Evolutionary conservation across 73 alveolate species (phyloP).

Genomic region (Paramecium tetraurelia): DNA sequence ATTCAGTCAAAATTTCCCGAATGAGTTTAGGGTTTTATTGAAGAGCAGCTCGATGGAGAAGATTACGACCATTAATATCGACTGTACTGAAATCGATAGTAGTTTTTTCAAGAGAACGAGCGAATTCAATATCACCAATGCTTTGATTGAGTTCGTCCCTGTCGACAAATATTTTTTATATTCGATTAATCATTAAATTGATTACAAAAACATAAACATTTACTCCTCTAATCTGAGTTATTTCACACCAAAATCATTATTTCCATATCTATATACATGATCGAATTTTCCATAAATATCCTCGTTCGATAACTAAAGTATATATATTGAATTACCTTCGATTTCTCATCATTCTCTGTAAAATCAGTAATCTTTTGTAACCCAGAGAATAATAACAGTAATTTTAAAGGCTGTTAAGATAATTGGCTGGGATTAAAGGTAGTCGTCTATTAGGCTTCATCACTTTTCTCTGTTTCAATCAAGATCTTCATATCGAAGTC

Average conservation of each 20-base stretch:
- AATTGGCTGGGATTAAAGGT: not conserved
- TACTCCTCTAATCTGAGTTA: not conserved
- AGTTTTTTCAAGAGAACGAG: slow-evolving; percentile 78
- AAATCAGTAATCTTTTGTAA: not conserved
- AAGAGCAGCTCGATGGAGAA: slow-evolving; percentile 78
- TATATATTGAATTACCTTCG: not conserved
- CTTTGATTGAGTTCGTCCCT: slow-evolving; percentile 40
- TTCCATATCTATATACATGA: not conserved
- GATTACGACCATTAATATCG: slow-evolving; percentile 69
- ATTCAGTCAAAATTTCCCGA: slow-evolving; percentile 34
- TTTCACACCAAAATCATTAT: not conserved
- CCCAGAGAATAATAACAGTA: not conserved
- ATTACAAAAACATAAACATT: not conserved
- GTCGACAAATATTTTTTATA: not conserved
- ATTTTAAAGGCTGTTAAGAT: not conserved
- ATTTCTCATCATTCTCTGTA: not conserved
- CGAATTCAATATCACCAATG: slow-evolving; percentile 78
- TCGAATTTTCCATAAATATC: not conserved
- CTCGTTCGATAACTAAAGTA: not conserved
- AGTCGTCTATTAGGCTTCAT: not conserved
- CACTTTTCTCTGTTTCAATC: not conserved
- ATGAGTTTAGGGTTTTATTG: slow-evolving; percentile 68
- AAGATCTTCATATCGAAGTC: not conserved
- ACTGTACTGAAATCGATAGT: slow-evolving; percentile 75
- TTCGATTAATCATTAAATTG: slow-evolving; percentile 12